Evolutionary conservation across 139 green algal genomes (phyloP).

Genomic region (Pseudopediastrum boryanum): DNA sequence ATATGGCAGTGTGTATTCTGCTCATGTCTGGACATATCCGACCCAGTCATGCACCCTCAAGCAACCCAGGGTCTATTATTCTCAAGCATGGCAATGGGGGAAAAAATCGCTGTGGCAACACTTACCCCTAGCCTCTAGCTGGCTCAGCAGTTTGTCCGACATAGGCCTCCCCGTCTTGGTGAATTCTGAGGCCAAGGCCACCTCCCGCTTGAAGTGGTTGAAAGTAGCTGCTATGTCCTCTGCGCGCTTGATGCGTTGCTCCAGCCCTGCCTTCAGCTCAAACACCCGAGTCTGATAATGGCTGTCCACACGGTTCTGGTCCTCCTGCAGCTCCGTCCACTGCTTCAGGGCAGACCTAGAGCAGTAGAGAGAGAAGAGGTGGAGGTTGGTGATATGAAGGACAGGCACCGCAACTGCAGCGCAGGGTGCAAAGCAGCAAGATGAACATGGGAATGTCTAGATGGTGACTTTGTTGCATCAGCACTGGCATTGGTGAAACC

Average conservation of each 20-base stretch:
- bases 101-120: too few species aligned
- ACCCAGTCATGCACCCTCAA: too few species aligned
- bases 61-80: too few species aligned
- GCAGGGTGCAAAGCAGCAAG: too few species aligned
- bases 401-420: background rate
- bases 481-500: too few species aligned
- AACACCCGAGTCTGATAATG: conserved; percentile 47
- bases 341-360: conserved; percentile 55
- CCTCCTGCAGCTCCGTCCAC: conserved; percentile 62
- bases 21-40: too few species aligned
- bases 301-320: conserved; percentile 51
- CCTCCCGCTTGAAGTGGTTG: conserved; percentile 68
- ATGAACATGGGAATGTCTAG: too few species aligned
- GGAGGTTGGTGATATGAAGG: too few species aligned
- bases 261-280: conserved; percentile 42
- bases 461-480: too few species aligned
- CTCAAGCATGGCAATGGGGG: too few species aligned
- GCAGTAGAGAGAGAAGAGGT: too few species aligned
- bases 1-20: too few species aligned
- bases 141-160: conserved; percentile 51
- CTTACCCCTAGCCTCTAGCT: conserved; percentile 57
- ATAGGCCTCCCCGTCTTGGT: conserved; percentile 57
- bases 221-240: conserved; percentile 65
- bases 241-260: conserved; percentile 59
- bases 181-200: conserved; percentile 60